Percentiles rank a stretch among this genome's conserved stretches.
Conservation (phyloP, 2,329 filamentous ascomycete genomes). For the Fusarium compactum region DNA sequence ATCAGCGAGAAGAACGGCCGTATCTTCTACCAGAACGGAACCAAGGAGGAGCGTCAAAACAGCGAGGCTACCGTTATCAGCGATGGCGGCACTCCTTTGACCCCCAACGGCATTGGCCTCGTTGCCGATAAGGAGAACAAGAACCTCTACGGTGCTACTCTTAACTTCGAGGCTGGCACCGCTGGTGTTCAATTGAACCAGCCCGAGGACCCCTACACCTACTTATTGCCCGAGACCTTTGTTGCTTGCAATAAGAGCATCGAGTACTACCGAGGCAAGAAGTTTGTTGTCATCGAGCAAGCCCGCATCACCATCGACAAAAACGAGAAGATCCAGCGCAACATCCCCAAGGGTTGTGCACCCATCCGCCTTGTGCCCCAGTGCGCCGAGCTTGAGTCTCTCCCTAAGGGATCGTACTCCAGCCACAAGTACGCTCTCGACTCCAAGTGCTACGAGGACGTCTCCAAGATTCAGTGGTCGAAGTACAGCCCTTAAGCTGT, state of each 20-base stretch:
- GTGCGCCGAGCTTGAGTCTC: slow-evolving; percentile 54
- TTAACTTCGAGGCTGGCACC: slow-evolving; percentile 54
- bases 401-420: slow-evolving; percentile 52
- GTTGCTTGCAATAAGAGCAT: slow-evolving; percentile 59
- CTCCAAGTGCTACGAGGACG: slow-evolving; percentile 57
- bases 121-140: slow-evolving; percentile 46
- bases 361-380: slow-evolving; percentile 58
- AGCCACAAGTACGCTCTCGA: slow-evolving; percentile 56
- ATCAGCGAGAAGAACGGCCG: slow-evolving; percentile 46
- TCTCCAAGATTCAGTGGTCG: slow-evolving; percentile 47
- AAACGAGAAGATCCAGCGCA: slow-evolving; percentile 38
- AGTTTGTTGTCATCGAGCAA: slow-evolving; percentile 57
- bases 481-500: slow-evolving; percentile 38
- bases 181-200: slow-evolving; percentile 51
- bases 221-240: slow-evolving; percentile 52
- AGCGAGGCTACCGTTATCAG: slow-evolving; percentile 53
- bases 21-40: slow-evolving; percentile 65
- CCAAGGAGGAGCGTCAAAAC: slow-evolving; percentile 51
- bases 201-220: slow-evolving; percentile 42
- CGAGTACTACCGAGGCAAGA: slow-evolving; percentile 55
- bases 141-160: slow-evolving; percentile 48
- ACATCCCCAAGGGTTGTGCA: slow-evolving; percentile 54
- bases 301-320: slow-evolving; percentile 47
- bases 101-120: slow-evolving; percentile 54
- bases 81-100: slow-evolving; percentile 56